Base-by-base conservation (phyloP, 148 eudicot genomes). In the Rhododendron ferrugineum region DNA sequence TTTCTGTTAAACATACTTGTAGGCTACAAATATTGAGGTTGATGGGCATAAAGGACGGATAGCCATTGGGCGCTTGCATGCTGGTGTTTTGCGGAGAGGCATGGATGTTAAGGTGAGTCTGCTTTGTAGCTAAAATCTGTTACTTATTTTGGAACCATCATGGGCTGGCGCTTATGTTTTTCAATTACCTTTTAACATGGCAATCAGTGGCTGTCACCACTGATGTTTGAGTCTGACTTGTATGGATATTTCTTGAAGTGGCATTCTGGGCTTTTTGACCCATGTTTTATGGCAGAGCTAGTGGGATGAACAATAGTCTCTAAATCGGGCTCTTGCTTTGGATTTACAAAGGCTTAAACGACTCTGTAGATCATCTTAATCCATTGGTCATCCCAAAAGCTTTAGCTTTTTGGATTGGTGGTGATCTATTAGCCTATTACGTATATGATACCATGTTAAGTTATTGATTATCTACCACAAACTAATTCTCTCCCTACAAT, bases 1-100 rank as follows among this genome's bases (percentile, higher is more conserved):
- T 86, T 84, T 37, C 52, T 50, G 42, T 70, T 82, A 40, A 15
- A 79, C 66, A 58, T 76, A 81, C 72, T 78, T 89, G 28, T 84
- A 97, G 99, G 98, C 89, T 46, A 97, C 98, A 82, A 95, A 89
- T 87, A 95, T 91, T 42, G 99, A 97, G 89, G 94, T 94, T 72
- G 99, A 97, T 49, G 99, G 94, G 86, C 99, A 97, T 85, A 97
- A 95, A 91, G 99, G 99, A 85, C 92, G 96, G 72, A 93, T 97
- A 79, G 99, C 94, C 46, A 93, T 97, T 88, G 99, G 99, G 54
- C 98, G 99, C 60, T 87, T 97, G 88, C 99, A 95, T 93, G 98
- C 99, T 56, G 99, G 99, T 58, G 91, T 79, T 92, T 89, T 97
- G 87, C 82, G 89, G 37, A 94, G 86, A 88, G 99, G 99, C 88